Base-by-base conservation (phyloP, 2,329 filamentous ascomycete species). In the Colletotrichum shisoi region DNA sequence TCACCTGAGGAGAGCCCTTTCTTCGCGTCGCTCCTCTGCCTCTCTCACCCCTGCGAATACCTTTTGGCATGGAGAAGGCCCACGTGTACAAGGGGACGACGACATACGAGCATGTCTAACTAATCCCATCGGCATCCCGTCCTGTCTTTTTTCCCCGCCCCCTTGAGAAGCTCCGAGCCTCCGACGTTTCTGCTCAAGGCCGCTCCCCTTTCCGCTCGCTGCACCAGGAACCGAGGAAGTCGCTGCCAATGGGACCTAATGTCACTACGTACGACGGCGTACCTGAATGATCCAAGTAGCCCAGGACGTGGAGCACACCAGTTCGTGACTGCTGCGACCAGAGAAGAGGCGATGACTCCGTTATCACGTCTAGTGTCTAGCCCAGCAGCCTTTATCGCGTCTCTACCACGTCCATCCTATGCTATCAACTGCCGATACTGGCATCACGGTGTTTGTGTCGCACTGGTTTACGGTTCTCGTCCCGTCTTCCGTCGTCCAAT, bases 171-270 rank as follows among this genome's bases (percentile, higher is more conserved):
- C 31, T 39, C 56, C 56, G 56, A 11, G 56, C n/a, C 31, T 27
- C 56, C 56, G 56, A 11, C 27, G 2, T 21, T 42, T n/a, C 24
- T n/a, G 3, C 13, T 39, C 44, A 19, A 44, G 42, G 44, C 27
- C 31, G 31, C 31, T 34, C 56, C 44, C 37, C 42, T 48, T 48
- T 48, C 56, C 44, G 44, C 56, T 48, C 54, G 56, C 44, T 58
- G 56, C 31, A 56, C 21, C 53, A 21, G 39, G 39, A 44, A 11
- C 53, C 19, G 21, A 56, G 34, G 13, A 37, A 54, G 21, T 19
- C 34, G n/a, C 31, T 39, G 46, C 11, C 19, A 24, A 7, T 27
- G 48, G 21, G 13, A 51, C 6, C 27, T 12, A 34, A 9, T 15
- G 44, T 21, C 3, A 4, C 44, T 39, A 8, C 24, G 24, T 31